Evolutionary conservation across 306 rosid genomes (phyloP).

Genomic region (Glycine soja): DNA sequence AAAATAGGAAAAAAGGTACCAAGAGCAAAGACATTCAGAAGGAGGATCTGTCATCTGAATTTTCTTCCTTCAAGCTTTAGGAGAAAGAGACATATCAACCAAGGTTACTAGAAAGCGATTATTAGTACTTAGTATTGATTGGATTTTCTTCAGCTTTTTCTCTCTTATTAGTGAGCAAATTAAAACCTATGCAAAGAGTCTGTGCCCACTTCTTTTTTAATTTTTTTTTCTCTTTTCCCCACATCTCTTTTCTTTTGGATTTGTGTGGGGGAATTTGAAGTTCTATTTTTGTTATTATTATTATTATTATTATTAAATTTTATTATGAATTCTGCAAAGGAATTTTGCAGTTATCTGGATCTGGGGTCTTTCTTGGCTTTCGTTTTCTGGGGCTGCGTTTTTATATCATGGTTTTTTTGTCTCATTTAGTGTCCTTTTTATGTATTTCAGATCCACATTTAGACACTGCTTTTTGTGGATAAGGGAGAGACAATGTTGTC

Average conservation of each 20-base stretch:
- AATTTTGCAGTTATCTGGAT: slow-evolving; percentile 54
- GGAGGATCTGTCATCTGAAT: slow-evolving; percentile 42
- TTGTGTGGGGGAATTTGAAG: slow-evolving; percentile 41
- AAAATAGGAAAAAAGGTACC: neutral
- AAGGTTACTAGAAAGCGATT: slow-evolving; percentile 54
- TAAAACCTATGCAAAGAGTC: neutral
- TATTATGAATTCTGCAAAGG: slow-evolving; percentile 47
- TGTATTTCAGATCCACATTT: slow-evolving; percentile 66
- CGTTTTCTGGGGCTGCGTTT: slow-evolving; percentile 70
- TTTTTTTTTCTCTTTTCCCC: slow-evolving; percentile 37
- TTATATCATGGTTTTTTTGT: slow-evolving; percentile 54
- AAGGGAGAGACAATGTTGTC: slow-evolving; percentile 29
- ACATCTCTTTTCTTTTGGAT: slow-evolving; percentile 48
- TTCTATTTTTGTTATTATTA: slow-evolving; percentile 10
- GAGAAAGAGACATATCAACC: slow-evolving; percentile 67
- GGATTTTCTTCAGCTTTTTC: slow-evolving; percentile 42
- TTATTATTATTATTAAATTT: slow-evolving; percentile 16
- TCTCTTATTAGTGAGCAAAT: neutral
- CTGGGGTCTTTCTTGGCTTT: slow-evolving; percentile 60
- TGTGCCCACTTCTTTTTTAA: slow-evolving; percentile 29
- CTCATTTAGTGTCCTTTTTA: slow-evolving; percentile 56
- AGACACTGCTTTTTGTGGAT: slow-evolving; percentile 42
- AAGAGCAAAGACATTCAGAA: slow-evolving; percentile 28
- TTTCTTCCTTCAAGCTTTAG: slow-evolving; percentile 45
- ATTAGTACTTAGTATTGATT: slow-evolving; percentile 14